Evolutionary conservation across 495 filamentous ascomycete genomes (phyloP), one percentile per base, ranked within the genome.

Genomic region (Cercophora samala): DNA sequence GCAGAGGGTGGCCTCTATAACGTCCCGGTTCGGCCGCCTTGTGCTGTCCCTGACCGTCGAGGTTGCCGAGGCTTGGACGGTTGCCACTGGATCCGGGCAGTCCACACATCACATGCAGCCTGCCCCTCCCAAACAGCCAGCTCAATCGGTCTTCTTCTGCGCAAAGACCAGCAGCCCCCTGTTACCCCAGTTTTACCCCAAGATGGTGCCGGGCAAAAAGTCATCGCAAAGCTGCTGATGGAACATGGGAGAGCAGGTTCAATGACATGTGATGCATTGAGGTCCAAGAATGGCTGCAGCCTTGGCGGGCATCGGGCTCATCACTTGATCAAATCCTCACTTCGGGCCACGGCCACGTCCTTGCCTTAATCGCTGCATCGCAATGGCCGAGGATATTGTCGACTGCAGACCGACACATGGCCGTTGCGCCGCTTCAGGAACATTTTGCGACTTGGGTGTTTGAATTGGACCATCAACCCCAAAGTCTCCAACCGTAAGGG

Each of bases 41-140:
- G 53, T 22, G 53, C n/a, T 56, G n/a, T 56, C n/a, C 22, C 53
- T 56, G 53, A 23, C 53, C n/a, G 4, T 4, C 53, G 53, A 56
- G n/a, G n/a, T 56, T 56, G 53, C 53, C 53, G 53, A 56, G 53
- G 53, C 53, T 56, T 56, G n/a, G 53, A 56, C n/a, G 53, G n/a
- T 23, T 56, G 53, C 53, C 53, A 56, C 53, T 56, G 22, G 22
- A 19, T 56, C n/a, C 53, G 53, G 22, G 53, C 53, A 56, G 18
- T 18, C n/a, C 53, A 21, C n/a, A 11, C n/a, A 18, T 56, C 53
- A 56, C 53, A 56, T 56, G 53, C 22, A 56, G n/a, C n/a, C 22
- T 9, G n/a, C 52, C 15, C n/a, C 53, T 0, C 53, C 53, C n/a
- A 56, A 23, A 56, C n/a, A 23, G n/a, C n/a, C 53, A 56, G n/a